Conservation (phyloP, 1,139 yeast genomes). For the Cylindricascospora bacillispora region DNA sequence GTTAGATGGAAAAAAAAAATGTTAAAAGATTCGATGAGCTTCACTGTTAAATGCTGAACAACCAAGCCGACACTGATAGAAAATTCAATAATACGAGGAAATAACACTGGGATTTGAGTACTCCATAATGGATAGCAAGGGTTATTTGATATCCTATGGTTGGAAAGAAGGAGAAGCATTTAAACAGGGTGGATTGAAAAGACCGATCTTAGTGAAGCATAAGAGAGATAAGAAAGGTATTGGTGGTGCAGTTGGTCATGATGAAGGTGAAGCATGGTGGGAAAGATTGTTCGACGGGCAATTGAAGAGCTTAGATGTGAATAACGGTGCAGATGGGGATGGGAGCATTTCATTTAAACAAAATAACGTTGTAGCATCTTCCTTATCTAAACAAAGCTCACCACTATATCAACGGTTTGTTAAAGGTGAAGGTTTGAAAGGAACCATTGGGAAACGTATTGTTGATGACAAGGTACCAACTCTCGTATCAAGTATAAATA, state of each 20-base stretch:
- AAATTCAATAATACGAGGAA: no score
- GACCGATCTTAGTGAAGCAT: conserved; percentile 81
- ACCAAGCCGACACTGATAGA: no score
- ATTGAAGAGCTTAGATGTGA: conserved; percentile 62
- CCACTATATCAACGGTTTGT: conserved; percentile 64
- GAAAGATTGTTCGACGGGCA: conserved; percentile 90
- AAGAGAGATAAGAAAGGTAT: conserved; percentile 84
- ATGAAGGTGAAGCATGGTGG: conserved; percentile 87
- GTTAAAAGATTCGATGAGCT: no score
- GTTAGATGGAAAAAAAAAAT: no score
- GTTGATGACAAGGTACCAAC: conserved; percentile 10
- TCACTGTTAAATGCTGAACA: no score
- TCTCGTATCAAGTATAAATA: conserved; percentile 5
- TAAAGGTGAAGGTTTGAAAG: conserved; percentile 70
- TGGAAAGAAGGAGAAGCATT: conserved; percentile 90
- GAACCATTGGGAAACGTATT: conserved; percentile 43
- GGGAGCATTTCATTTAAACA: conserved; percentile 33
- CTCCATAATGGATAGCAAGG: conserved; percentile 53
- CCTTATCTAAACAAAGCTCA: conserved; percentile 39
- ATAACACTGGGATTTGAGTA: background rate
- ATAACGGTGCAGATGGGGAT: conserved; percentile 23
- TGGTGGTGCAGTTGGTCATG: conserved; percentile 29
- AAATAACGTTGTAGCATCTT: conserved; percentile 32
- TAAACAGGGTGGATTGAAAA: conserved; percentile 63
- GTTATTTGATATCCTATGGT: conserved; percentile 65